Evolutionary conservation across 2,329 filamentous ascomycete species (phyloP).

Genomic region (Westerdykella sp.): DNA sequence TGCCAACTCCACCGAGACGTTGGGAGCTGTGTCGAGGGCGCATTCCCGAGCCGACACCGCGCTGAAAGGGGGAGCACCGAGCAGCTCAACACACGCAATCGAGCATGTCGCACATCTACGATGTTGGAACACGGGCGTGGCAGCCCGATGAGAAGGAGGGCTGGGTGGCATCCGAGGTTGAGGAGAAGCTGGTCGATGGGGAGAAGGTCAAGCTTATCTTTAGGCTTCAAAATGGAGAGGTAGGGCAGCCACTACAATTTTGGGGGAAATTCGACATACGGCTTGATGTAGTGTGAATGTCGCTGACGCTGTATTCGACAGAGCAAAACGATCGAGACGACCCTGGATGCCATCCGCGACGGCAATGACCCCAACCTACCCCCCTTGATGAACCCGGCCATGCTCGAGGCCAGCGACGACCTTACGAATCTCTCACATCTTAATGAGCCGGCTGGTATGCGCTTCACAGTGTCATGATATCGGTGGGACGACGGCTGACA

Average conservation of each 20-base stretch:
- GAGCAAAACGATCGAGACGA: conserved; percentile 75
- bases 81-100: background rate
- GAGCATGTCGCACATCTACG: conserved; percentile 84
- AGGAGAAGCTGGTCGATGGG: conserved; percentile 75
- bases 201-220: conserved; percentile 85
- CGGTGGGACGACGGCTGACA: conserved; percentile 21
- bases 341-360: conserved; percentile 66
- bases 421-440: conserved; percentile 95
- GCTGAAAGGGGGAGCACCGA: conserved; percentile 14
- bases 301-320: conserved; percentile 37
- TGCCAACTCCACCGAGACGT: background rate
- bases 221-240: conserved; percentile 87
- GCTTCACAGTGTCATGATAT: background rate
- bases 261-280: background rate
- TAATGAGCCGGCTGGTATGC: conserved; percentile 90
- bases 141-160: conserved; percentile 93
- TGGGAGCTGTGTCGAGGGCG: conserved; percentile 4
- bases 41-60: conserved; percentile 12
- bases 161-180: conserved; percentile 94
- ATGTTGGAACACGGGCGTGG: conserved; percentile 96
- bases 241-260: conserved; percentile 35
- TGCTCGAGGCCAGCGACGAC: conserved; percentile 98
- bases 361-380: conserved; percentile 74
- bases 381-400: conserved; percentile 93
- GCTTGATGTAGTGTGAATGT: background rate